phyloP scores from a whole-genome alignment of 2,329 filamentous ascomycete species.

The Colletotrichum tabaci region DNA sequence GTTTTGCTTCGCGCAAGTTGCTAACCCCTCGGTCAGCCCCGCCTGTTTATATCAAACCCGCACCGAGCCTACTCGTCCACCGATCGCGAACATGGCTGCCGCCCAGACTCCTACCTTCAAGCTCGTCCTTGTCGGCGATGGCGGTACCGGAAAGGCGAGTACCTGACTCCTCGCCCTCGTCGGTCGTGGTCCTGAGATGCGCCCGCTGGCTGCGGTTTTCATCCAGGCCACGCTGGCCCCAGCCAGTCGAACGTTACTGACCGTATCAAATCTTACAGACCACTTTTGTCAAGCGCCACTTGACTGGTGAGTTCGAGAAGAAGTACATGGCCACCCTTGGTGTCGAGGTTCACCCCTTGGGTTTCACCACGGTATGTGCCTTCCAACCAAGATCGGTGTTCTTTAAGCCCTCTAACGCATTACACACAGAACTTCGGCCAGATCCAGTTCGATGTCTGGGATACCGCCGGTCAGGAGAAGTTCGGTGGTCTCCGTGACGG shows the following conservation, averaged over 20 bases:
- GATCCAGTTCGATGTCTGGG: conserved; percentile 99
- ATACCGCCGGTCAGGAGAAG: conserved; percentile 99
- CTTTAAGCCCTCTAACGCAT: conserved; percentile 31
- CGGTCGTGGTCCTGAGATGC: not conserved
- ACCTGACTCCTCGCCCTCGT: not conserved
- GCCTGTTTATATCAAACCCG: conserved; percentile 63
- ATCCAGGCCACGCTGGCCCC: not conserved
- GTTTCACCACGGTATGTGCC: conserved; percentile 92
- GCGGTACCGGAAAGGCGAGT: conserved; percentile 96
- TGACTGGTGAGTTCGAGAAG: conserved; percentile 99
- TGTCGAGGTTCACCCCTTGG: conserved; percentile 99
- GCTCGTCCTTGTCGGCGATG: conserved; percentile 99
- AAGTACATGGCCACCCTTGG: conserved; percentile 99
- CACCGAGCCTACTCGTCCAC: conserved; percentile 45
- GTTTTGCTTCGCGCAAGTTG: conserved; percentile 28
- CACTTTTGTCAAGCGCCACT: conserved; percentile 99
- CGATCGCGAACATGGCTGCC: conserved; percentile 76
- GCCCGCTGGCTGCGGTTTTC: not conserved
- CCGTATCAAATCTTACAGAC: conserved; percentile 71
- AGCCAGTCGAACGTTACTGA: conserved; percentile 43
- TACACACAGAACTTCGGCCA: conserved; percentile 89
- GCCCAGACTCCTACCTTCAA: conserved; percentile 87
- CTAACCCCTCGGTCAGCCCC: conserved; percentile 49
- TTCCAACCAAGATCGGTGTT: conserved; percentile 40
- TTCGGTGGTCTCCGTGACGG: conserved; percentile 99